These are phyloP conservation scores for Trichomonascaceae sp. DNA, from an alignment of 1,139 yeast species.

Conservation along the genomic window DNA sequence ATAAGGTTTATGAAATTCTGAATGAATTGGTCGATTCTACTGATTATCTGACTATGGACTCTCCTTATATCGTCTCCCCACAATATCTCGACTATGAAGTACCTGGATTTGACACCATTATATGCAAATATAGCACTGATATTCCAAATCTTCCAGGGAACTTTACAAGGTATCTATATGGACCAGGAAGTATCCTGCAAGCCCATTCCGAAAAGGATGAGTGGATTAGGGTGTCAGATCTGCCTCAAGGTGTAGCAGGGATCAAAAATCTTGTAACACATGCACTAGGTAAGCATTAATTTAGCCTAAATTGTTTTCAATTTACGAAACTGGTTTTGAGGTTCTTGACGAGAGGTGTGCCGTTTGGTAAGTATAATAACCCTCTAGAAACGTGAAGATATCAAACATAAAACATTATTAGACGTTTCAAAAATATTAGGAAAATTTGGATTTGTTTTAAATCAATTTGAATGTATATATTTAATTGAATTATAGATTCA, in stretches of 20 bases:
- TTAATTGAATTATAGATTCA: no score
- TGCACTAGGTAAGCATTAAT: conserved; percentile 3
- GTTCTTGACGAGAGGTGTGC: background rate
- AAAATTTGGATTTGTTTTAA: background rate
- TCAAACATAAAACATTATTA: background rate
- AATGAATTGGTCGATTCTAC: conserved; percentile 31
- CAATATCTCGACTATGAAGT: conserved; percentile 52
- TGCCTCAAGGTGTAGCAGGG: conserved; percentile 50
- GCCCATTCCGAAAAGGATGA: conserved; percentile 60
- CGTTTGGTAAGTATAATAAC: background rate
- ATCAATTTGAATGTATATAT: no score
- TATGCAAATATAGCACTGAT: conserved; percentile 60
- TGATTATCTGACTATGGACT: conserved; percentile 26
- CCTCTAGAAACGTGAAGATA: background rate
- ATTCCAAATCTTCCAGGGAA: conserved; percentile 44
- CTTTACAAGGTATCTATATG: conserved; percentile 51
- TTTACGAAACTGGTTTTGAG: background rate
- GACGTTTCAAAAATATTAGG: background rate
- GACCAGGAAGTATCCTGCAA: conserved; percentile 61
- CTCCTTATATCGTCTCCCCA: conserved; percentile 33
- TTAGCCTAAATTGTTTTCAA: background rate
- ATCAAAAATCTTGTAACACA: conserved; percentile 43
- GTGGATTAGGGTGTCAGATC: conserved; percentile 45
- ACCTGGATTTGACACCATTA: conserved; percentile 55
- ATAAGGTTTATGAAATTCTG: conserved; percentile 36